Conservation (phyloP, 352 stramenopile genomes). For the Globisporangium viniferum region DNA sequence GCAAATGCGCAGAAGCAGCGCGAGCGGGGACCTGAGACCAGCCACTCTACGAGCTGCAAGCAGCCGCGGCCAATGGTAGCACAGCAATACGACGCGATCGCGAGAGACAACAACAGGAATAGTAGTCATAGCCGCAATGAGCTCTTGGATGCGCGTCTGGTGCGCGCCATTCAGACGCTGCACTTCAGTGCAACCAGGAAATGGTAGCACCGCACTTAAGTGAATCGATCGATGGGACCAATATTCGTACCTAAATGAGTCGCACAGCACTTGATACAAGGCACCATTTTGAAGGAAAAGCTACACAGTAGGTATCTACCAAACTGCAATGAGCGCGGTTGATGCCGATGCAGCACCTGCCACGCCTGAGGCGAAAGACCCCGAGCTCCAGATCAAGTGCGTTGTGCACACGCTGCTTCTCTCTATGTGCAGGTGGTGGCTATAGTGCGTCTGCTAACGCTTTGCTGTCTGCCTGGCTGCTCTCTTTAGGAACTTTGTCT, state of each 20-base stretch:
- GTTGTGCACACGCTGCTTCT: conserved; percentile 2
- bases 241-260: background rate
- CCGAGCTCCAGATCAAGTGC: conserved; percentile 67
- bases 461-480: background rate
- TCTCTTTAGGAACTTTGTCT: conserved; percentile 63
- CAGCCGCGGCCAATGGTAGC: background rate
- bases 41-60: background rate
- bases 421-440: background rate
- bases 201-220: conserved; percentile 3
- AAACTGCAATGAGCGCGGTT: conserved; percentile 2
- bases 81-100: background rate
- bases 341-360: conserved; percentile 12
- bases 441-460: background rate
- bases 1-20: background rate
- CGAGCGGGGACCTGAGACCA: background rate
- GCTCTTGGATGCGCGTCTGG: conserved; percentile 28
- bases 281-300: background rate
- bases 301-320: background rate
- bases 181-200: conserved; percentile 21
- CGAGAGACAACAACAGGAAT: background rate
- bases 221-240: background rate
- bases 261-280: conserved; percentile 10
- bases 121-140: background rate
- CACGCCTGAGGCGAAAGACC: conserved; percentile 3
- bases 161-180: conserved; percentile 30